Base-by-base conservation (phyloP, 306 rosid genomes). In the Inga leiocalycina region DNA sequence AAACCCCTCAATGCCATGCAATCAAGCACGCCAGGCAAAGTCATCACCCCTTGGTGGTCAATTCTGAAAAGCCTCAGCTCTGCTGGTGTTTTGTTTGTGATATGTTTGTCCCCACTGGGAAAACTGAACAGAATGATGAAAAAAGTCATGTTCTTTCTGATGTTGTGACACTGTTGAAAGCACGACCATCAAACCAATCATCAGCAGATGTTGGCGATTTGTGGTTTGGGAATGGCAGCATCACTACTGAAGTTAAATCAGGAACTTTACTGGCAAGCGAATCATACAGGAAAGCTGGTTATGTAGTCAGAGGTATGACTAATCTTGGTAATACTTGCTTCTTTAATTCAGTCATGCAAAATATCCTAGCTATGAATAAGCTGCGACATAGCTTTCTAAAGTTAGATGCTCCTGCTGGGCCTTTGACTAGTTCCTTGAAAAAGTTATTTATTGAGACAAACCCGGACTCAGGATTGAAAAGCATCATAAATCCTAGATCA, bases 301-400 rank as follows among this genome's bases (percentile, higher is more conserved):
- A 91, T 84, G 84, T 87, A 8, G 97, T 88, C 24, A 88, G 94
- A 74, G 99, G 99, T 19, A 68, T 94, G 90, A 74, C 85, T 81
- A 97, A 97, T 89, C 95, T 97, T 65, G 99, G 98, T 52, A 97
- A 97, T 81, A 94, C 97, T 84, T 97, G 99, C 86, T 97, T 94
- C 89, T 97, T 97, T 85, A 97, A 97, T 87, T 97, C 99, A 22
- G 65, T 94, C 68, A 78, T 92, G 89, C 98, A 97, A 86, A 97
- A 94, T 87, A 85, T 97, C 87, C 88, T 97, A 56, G 98, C 97
- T 46, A 87, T 92, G 86, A 84, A 85, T 81, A 85, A 77, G 85
- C 83, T 97, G 89, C 93, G 93, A 48, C 92, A 87, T 49, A 81
- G 64, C 82, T 88, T 90, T 76, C 78, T 92, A 11, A 82, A 90